These are phyloP conservation scores for Apiotrichum akiyoshidainum DNA, from an alignment of 1,284 basidiomycete genomes.

Conservation along the genomic window DNA sequence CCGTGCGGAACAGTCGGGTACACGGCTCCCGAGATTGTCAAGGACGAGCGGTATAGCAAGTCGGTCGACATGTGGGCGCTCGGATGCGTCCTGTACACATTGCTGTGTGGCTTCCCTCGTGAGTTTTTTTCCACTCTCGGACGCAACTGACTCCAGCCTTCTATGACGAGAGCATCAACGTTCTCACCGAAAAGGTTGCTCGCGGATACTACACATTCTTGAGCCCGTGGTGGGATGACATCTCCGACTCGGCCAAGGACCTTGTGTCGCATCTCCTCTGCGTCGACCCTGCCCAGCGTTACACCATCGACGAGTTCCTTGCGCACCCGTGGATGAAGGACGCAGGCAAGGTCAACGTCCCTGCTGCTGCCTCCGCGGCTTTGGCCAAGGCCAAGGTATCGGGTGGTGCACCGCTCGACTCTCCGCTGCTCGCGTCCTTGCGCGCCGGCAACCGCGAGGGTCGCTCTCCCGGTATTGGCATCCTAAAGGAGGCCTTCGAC, in stretches of 20 bases:
- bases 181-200: conserved; percentile 97
- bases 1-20: conserved; percentile 99
- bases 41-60: conserved; percentile 97
- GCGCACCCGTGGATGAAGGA: conserved; percentile 80
- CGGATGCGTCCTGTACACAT: conserved; percentile 95
- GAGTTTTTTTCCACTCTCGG: conserved; percentile 22
- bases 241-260: conserved; percentile 84
- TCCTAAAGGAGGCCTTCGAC: conserved; percentile 97
- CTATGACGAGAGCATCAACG: conserved; percentile 98
- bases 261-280: conserved; percentile 92
- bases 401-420: conserved; percentile 70
- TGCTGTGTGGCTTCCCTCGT: conserved; percentile 95
- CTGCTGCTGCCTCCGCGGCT: conserved; percentile 19
- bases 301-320: conserved; percentile 97
- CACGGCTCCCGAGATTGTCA: conserved; percentile 98
- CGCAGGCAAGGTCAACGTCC: conserved; percentile 33
- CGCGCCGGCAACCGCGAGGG: conserved; percentile 70
- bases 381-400: conserved; percentile 44
- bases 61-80: conserved; percentile 99
- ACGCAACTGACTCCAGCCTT: conserved; percentile 60
- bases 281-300: conserved; percentile 90
- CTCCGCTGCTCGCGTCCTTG: conserved; percentile 78
- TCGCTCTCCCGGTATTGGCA: conserved; percentile 84
- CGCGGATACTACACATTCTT: conserved; percentile 97
- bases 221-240: conserved; percentile 99